Evolutionary conservation across 495 filamentous ascomycete genomes (phyloP).

Genomic region (Aspergillus sparsus): DNA sequence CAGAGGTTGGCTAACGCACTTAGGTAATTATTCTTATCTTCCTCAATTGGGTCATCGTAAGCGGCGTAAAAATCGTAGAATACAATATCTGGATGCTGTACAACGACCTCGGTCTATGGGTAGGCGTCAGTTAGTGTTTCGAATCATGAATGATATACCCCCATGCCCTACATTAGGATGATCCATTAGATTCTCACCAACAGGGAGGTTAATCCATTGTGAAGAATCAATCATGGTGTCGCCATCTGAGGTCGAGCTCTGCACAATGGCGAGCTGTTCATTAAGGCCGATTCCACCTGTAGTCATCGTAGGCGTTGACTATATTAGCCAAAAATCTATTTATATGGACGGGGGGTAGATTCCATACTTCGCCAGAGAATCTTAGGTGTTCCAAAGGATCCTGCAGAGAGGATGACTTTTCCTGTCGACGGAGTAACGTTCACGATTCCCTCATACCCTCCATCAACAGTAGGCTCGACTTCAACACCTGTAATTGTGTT

Average conservation of each 20-base stretch:
- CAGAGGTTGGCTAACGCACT: constrained; percentile 5
- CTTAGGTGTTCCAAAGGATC: constrained; percentile 72
- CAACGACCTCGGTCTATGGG: constrained; percentile 32
- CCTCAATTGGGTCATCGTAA: constrained; percentile 17
- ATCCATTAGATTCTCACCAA: constrained; percentile 73
- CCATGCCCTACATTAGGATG: constrained; percentile 61
- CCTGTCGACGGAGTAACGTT: constrained; percentile 61
- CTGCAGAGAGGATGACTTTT: constrained; percentile 67
- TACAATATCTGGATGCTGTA: constrained; percentile 22
- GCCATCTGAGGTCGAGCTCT: constrained; percentile 36
- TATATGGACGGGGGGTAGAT: not conserved
- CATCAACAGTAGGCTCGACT: constrained; percentile 56
- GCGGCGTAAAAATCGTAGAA: constrained; percentile 24
- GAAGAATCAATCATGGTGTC: constrained; percentile 54
- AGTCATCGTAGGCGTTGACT: not conserved
- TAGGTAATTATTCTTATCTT: constrained; percentile 17
- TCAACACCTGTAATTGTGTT: constrained; percentile 67
- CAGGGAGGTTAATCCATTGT: constrained; percentile 71
- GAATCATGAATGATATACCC: not conserved
- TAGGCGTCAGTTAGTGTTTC: not conserved
- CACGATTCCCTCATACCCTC: constrained; percentile 59
- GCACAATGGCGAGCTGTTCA: constrained; percentile 60
- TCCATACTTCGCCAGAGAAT: constrained; percentile 51
- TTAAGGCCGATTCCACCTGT: constrained; percentile 54
- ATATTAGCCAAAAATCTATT: not conserved